Evolutionary conservation across 495 filamentous ascomycete genomes (phyloP).

Genomic region (Talaromyces nanjingensis): DNA sequence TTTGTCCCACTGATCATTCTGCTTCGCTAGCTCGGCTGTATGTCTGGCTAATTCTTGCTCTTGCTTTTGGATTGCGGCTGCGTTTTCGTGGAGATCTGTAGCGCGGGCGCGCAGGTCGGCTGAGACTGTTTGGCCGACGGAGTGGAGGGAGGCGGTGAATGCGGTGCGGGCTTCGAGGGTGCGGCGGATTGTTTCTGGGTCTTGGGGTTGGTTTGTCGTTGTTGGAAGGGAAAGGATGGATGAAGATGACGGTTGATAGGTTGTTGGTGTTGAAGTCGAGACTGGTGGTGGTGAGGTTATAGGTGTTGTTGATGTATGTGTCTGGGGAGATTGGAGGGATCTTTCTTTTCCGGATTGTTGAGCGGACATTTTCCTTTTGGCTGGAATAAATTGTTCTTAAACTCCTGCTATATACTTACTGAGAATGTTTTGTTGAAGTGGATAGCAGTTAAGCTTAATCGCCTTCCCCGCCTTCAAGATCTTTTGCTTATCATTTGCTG

Average conservation of each 20-base stretch:
- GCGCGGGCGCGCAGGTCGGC: conserved; percentile 66
- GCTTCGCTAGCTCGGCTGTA: conserved; percentile 58
- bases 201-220: conserved; percentile 7
- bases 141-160: conserved; percentile 69
- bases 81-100: conserved; percentile 67
- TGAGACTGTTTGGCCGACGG: conserved; percentile 63
- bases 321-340: background rate
- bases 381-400: background rate
- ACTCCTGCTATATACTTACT: background rate
- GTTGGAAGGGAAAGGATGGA: conserved; percentile 11
- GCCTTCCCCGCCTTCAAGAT: background rate
- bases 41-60: conserved; percentile 59
- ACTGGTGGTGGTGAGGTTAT: background rate
- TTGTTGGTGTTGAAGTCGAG: conserved; percentile 9
- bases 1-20: conserved; percentile 64
- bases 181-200: conserved; percentile 21
- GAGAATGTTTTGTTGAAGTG: background rate
- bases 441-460: background rate
- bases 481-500: background rate
- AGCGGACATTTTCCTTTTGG: background rate
- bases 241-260: conserved; percentile 9
- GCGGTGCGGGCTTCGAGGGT: conserved; percentile 64
- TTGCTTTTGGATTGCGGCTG: conserved; percentile 60
- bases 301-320: background rate
- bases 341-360: background rate